Base-by-base conservation (phyloP, 2,329 filamentous ascomycete species). In the Diaporthe ilicicola region DNA sequence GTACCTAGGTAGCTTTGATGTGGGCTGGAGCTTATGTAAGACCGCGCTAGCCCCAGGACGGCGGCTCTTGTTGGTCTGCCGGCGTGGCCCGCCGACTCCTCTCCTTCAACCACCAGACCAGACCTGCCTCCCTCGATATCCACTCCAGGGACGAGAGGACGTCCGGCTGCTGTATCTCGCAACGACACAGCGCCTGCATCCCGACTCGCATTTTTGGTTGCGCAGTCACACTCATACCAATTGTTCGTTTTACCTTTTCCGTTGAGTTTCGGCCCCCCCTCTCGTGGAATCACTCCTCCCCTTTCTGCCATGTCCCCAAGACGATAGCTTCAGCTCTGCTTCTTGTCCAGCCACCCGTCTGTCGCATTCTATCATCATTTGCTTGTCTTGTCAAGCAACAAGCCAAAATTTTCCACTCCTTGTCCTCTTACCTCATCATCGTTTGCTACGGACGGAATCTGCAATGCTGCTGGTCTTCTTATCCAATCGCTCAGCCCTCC, bases 241-340 rank as follows among this genome's bases (percentile, higher is more conserved):
- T 75, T 75, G 75, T 75, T 75, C 73, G 75, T 76, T 72, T 50
- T 46, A 61, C 72, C 71, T 70, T 69, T 75, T 69, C 73, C 61
- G 70, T 73, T 73, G 65, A 72, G 72, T 73, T 64, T 46, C 54
- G 59, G 19, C 44, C 59, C 46, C 42, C 68, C 46, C 42, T 62
- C 48, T 71, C 55, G 50, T 65, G 69, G 56, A 67, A 69, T 46
- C 59, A 37, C 42, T 37, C 27, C 59, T 42, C 61, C 59, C 66
- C 65, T 50, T 65, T 67, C 69, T 74, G 54, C 71, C 74, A 65
- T 74, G 71, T 69, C 66, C 51, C 62, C 51, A 68, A 59, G 66
- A 59, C 53, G 53, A 59, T 59, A 68, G 66, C 54, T 48, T 71
- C 70, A 62, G 53, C 51, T 70, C 70, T 69, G 76, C 53, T 76